Conservation (phyloP, 371 early-diverging fungal genomes). For the Circinella umbellata region DNA sequence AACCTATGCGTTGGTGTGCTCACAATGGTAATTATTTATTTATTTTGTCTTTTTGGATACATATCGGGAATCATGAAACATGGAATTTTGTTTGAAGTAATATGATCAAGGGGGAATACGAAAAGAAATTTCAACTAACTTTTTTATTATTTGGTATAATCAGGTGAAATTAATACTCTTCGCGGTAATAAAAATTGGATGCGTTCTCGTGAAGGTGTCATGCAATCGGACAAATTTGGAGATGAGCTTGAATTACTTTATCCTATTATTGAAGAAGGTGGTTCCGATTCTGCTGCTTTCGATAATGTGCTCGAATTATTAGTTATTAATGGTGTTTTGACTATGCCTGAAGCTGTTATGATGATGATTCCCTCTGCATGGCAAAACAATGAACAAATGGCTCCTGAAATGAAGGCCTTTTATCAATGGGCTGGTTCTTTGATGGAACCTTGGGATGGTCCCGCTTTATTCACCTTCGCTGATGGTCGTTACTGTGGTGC, state of each 20-base stretch:
- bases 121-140: neutral
- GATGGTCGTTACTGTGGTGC: conserved; percentile 98
- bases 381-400: conserved; percentile 88
- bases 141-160: neutral
- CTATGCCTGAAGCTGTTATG: conserved; percentile 96
- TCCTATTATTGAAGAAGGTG: conserved; percentile 95
- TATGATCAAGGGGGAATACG: neutral
- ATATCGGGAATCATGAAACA: no score
- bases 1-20: conserved; percentile 95
- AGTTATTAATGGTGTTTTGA: conserved; percentile 86
- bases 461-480: conserved; percentile 95
- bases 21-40: conserved; percentile 88
- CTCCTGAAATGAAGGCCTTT: conserved; percentile 87
- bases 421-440: conserved; percentile 96
- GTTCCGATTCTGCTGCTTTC: conserved; percentile 95
- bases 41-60: neutral
- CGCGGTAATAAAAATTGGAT: conserved; percentile 99
- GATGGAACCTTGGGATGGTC: conserved; percentile 99
- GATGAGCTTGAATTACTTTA: conserved; percentile 80
- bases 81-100: neutral
- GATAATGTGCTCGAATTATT: conserved; percentile 96
- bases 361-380: conserved; percentile 98
- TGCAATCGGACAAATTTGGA: conserved; percentile 85
- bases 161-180: conserved; percentile 97
- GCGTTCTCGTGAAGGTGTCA: conserved; percentile 95